Percentiles rank a stretch among this genome's conserved stretches.
Evolutionary conservation across 148 eudicot species (phyloP).

Genomic region (Rhododendron vialii): DNA sequence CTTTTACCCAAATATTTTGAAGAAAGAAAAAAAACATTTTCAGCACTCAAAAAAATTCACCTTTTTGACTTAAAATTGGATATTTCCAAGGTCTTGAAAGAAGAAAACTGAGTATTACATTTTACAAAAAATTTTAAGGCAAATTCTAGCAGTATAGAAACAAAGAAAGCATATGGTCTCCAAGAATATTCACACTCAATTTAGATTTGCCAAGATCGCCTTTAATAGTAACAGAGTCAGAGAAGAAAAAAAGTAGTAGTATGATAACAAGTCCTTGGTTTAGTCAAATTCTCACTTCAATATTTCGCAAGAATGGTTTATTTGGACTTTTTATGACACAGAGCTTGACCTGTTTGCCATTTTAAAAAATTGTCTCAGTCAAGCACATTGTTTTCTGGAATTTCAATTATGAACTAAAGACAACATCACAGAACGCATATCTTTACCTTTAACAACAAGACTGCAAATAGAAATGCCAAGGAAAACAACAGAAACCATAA

Average conservation of each 20-base stretch:
- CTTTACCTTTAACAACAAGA: background rate
- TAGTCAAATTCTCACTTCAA: background rate
- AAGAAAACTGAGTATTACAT: too few relatives aligned
- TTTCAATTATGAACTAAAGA: background rate
- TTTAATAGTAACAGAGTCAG: too few relatives aligned
- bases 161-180: too few relatives aligned
- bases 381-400: background rate
- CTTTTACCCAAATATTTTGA: too few relatives aligned
- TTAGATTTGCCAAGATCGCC: too few relatives aligned
- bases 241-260: too few relatives aligned
- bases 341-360: background rate
- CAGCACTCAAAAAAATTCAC: too few relatives aligned
- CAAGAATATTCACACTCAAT: too few relatives aligned
- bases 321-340: background rate
- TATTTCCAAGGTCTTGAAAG: too few relatives aligned
- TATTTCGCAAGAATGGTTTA: background rate
- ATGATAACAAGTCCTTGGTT: background rate
- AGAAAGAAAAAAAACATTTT: too few relatives aligned
- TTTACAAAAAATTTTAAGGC: too few relatives aligned
- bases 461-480: background rate
- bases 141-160: too few relatives aligned
- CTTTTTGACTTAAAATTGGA: background rate
- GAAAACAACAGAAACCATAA: background rate
- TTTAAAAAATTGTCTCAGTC: background rate
- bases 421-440: background rate